Evolutionary conservation across 495 filamentous ascomycete genomes (phyloP).

Genomic region (Hamigera avellanea): DNA sequence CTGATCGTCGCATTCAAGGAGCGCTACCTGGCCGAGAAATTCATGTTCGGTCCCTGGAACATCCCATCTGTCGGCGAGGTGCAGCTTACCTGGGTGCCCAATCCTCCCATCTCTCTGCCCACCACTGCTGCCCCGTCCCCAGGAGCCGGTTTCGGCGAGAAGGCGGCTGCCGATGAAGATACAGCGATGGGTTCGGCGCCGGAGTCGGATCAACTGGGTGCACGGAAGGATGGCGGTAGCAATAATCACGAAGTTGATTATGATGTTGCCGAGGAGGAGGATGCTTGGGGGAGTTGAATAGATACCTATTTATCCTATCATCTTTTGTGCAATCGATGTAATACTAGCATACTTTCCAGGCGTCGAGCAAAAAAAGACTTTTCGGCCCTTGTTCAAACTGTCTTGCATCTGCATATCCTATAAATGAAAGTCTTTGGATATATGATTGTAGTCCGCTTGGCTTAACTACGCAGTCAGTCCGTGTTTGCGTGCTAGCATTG

Average conservation of each 20-base stretch:
- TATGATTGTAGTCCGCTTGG: too few relatives aligned
- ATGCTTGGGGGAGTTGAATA: constrained; percentile 24
- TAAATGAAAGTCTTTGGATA: too few relatives aligned
- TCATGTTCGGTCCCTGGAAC: constrained; percentile 54
- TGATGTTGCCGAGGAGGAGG: constrained; percentile 42
- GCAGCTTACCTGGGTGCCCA: constrained; percentile 61
- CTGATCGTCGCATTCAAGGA: constrained; percentile 76
- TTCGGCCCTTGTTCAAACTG: too few relatives aligned
- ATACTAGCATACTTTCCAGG: too few relatives aligned
- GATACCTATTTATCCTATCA: neutral
- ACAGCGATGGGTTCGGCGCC: constrained; percentile 23
- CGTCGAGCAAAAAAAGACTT: too few relatives aligned
- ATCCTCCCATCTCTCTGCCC: constrained; percentile 19
- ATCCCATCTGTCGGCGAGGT: constrained; percentile 69
- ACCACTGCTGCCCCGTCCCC: constrained; percentile 9
- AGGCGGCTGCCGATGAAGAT: constrained; percentile 13
- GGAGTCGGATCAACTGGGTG: constrained; percentile 9
- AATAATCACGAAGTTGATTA: constrained; percentile 33
- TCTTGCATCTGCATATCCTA: too few relatives aligned
- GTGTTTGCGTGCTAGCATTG: too few relatives aligned
- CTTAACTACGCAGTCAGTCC: too few relatives aligned
- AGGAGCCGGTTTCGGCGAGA: constrained; percentile 15
- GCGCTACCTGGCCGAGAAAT: constrained; percentile 78
- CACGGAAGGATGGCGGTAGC: constrained; percentile 5
- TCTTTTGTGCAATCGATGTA: too few relatives aligned